phyloP scores from a whole-genome alignment of 108 stramenopile species.

The Cyclotella choctawhatcheeana region DNA sequence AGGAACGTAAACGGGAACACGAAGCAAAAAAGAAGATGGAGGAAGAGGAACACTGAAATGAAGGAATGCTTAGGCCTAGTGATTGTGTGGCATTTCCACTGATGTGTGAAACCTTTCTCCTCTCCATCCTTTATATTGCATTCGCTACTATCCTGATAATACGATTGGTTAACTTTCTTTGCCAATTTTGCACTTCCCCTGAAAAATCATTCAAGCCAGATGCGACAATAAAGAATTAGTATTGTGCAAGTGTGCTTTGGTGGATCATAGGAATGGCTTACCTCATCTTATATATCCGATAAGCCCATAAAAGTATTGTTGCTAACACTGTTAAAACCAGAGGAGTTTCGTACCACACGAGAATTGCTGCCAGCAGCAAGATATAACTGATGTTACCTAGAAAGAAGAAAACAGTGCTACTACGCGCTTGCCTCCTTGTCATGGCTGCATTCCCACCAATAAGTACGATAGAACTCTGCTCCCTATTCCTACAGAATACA shows the following conservation, averaged over 20 bases:
- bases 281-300: background rate
- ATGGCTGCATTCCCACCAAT: slow-evolving; percentile 10
- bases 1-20: slow-evolving; percentile 14
- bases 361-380: slow-evolving; percentile 12
- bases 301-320: background rate
- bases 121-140: slow-evolving; percentile 1
- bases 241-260: no score
- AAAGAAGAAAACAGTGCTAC: slow-evolving; percentile 8
- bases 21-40: background rate
- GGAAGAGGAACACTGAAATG: background rate
- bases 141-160: background rate
- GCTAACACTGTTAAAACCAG: background rate
- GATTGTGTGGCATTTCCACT: slow-evolving; percentile 18
- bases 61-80: slow-evolving; percentile 8
- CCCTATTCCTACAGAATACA: slow-evolving; percentile 9
- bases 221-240: no score
- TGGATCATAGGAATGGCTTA: no score
- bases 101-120: background rate
- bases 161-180: slow-evolving; percentile 2
- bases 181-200: background rate
- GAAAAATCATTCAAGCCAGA: no score
- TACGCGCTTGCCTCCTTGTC: background rate
- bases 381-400: slow-evolving; percentile 1
- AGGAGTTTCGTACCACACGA: slow-evolving; percentile 13
- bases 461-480: background rate